Evolutionary conservation across 495 filamentous ascomycete genomes (phyloP).

Genomic region (Daldinia decipiens): DNA sequence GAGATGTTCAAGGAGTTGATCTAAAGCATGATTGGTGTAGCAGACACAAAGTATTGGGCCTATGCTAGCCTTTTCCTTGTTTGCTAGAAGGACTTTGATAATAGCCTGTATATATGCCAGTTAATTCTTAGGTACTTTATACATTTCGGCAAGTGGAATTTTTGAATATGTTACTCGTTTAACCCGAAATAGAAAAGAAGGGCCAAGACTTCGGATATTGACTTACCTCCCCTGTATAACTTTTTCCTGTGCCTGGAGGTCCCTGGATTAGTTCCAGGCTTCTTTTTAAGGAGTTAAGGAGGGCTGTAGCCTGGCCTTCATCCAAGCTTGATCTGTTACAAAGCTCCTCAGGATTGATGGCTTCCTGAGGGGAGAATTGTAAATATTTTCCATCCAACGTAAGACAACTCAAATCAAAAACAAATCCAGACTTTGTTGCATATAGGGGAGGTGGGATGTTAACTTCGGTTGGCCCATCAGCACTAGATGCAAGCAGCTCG

Average conservation of each 20-base stretch:
- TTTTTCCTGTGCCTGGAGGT: slow-evolving; percentile 84
- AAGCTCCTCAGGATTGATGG: slow-evolving; percentile 54
- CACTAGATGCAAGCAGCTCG: not conserved
- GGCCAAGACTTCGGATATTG: not conserved
- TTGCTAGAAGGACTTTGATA: slow-evolving; percentile 69
- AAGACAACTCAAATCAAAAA: slow-evolving; percentile 63
- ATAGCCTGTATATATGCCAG: slow-evolving; percentile 46
- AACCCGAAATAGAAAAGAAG: not conserved
- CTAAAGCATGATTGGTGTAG: slow-evolving; percentile 79
- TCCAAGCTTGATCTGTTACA: slow-evolving; percentile 62
- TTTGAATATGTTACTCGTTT: not conserved
- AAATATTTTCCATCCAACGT: slow-evolving; percentile 50
- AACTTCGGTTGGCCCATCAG: not conserved
- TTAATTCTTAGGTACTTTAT: not conserved
- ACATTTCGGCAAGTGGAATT: not conserved
- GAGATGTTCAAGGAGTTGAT: slow-evolving; percentile 76
- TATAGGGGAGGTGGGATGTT: slow-evolving; percentile 62
- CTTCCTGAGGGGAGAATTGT: slow-evolving; percentile 45
- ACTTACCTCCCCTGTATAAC: slow-evolving; percentile 60
- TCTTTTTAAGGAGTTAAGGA: slow-evolving; percentile 65
- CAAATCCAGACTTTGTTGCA: slow-evolving; percentile 58
- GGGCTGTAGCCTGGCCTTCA: slow-evolving; percentile 64
- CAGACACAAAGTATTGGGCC: slow-evolving; percentile 72
- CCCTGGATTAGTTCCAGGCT: slow-evolving; percentile 76
- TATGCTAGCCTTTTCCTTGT: slow-evolving; percentile 58